Percentiles rank a stretch among this genome's conserved stretches.
These are phyloP conservation scores for Globisporangium heterothallicum DNA, from an alignment of 352 stramenopile species.

Conservation along the genomic window DNA sequence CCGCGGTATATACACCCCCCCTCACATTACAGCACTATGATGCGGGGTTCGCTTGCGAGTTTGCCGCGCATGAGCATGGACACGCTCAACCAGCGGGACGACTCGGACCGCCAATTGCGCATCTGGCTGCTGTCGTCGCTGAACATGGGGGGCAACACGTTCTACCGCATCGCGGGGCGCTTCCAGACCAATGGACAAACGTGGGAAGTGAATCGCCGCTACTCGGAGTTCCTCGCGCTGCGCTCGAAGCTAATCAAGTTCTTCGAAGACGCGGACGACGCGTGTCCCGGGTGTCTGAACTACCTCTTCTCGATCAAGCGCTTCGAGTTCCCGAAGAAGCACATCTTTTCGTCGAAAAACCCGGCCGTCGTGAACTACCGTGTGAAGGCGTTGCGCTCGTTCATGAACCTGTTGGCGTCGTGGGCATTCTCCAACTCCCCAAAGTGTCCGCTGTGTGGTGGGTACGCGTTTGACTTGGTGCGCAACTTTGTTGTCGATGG, in stretches of 20 bases:
- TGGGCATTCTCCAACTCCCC: constrained; percentile 79
- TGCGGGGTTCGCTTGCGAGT: constrained; percentile 30
- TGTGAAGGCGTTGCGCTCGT: constrained; percentile 76
- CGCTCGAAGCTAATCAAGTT: constrained; percentile 77
- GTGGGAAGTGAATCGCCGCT: constrained; percentile 78
- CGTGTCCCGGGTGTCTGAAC: constrained; percentile 74
- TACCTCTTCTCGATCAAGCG: constrained; percentile 71
- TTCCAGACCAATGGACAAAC: constrained; percentile 61
- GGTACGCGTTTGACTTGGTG: constrained; percentile 75
- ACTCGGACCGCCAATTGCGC: constrained; percentile 41
- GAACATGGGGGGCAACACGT: constrained; percentile 43
- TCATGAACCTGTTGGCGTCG: constrained; percentile 73
- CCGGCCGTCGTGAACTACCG: constrained; percentile 82
- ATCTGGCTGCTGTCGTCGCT: constrained; percentile 65
- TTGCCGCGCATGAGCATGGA: constrained; percentile 48
- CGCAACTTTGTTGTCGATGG: constrained; percentile 75
- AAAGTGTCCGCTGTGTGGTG: constrained; percentile 81
- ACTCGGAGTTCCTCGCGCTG: constrained; percentile 81
- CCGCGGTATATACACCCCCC: too few relatives aligned
- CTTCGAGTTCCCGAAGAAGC: constrained; percentile 86
- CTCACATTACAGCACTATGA: constrained; percentile 3
- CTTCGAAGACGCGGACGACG: constrained; percentile 64
- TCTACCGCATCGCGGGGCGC: constrained; percentile 63
- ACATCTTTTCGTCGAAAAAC: constrained; percentile 72
- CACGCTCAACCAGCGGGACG: constrained; percentile 38